Base-by-base conservation (phyloP, 495 filamentous ascomycete species). In the Oidiodendron maius region DNA sequence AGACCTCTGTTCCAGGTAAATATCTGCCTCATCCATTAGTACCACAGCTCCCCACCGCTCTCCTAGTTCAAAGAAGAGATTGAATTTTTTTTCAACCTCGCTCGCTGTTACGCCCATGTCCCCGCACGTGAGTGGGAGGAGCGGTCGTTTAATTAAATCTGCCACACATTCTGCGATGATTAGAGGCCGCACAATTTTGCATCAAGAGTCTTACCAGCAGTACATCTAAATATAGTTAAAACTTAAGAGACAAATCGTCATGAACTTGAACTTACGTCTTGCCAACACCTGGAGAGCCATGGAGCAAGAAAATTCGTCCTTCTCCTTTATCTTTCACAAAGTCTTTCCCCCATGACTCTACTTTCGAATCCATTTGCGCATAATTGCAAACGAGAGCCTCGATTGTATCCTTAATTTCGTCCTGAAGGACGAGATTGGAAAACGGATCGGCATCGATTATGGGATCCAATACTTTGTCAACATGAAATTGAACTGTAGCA, bases 1-100 rank as follows among this genome's bases (percentile, higher is more conserved):
- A 2, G 44, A 22, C 18, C 61, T 36, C 18, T 44, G 40, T 41
- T 62, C 56, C 26, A 65, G 46, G 38, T 50, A 62, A 13, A 65
- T 46, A 42, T 65, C 62, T 10, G 61, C 62, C 42, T 65, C 61
- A 39, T 65, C 62, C 18, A 64, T 53, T 15, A 65, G 47, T 1
- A 64, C 40, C n/a, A 65, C 46, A 13, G 61, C 51, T 13, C 26
- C 38, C 51, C 51, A 54, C 3, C 16, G 20, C 20, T 43, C 44
- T 1, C 45, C 50, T 3, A 47, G 25, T 23, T 48, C 22, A 24
- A 59, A 59, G 21, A 17, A 56, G 15, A 38, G 41, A 32, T 4
- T 32, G 16, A 57, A 28, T n/a, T 55, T 46, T 18, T 46, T 2
- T 21, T 52, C 34, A 24, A 51, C 39, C 2, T 43, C 28, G 2